A percentile compares a stretch with the other conserved stretches of the same genome.
phyloP scores from a whole-genome alignment of 2,329 filamentous ascomycete species.

The Penicillium janthinellum region DNA sequence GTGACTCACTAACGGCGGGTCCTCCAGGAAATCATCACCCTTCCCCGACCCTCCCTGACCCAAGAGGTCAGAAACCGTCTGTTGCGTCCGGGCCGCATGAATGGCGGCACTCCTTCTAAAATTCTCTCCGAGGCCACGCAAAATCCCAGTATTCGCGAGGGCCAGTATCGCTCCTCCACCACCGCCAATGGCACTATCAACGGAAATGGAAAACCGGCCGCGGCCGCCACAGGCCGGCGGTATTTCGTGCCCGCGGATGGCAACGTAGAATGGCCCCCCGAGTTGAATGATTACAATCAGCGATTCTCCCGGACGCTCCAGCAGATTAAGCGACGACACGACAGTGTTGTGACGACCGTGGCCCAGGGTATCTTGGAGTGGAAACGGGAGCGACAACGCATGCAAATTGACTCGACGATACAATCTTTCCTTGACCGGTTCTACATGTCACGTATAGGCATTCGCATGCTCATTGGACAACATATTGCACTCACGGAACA shows the following conservation, averaged over 20 bases:
- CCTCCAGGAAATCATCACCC: constrained; percentile 77
- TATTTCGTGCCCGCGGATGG: constrained; percentile 96
- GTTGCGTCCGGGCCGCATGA: constrained; percentile 54
- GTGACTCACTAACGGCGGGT: constrained; percentile 26
- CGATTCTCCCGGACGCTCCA: constrained; percentile 86
- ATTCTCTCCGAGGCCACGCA: constrained; percentile 80
- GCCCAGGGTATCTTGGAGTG: constrained; percentile 98
- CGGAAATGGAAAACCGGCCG: constrained; percentile 49
- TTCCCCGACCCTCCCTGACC: constrained; percentile 75
- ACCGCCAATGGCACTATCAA: constrained; percentile 47
- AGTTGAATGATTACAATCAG: constrained; percentile 91
- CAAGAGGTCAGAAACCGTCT: constrained; percentile 77
- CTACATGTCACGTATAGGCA: constrained; percentile 99
- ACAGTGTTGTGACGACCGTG: constrained; percentile 96
- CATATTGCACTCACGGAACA: constrained; percentile 97
- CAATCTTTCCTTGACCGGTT: constrained; percentile 98
- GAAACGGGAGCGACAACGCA: constrained; percentile 91
- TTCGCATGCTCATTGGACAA: constrained; percentile 98
- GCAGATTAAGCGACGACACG: constrained; percentile 92
- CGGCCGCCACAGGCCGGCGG: constrained; percentile 56
- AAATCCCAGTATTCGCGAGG: constrained; percentile 85
- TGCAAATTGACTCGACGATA: constrained; percentile 98
- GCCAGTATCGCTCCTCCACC: constrained; percentile 68
- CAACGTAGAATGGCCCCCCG: constrained; percentile 84
- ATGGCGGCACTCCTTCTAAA: constrained; percentile 59